These are phyloP conservation scores for Coemansia sp. DNA, from an alignment of 192 early-diverging fungal species.

Conservation along the genomic window DNA sequence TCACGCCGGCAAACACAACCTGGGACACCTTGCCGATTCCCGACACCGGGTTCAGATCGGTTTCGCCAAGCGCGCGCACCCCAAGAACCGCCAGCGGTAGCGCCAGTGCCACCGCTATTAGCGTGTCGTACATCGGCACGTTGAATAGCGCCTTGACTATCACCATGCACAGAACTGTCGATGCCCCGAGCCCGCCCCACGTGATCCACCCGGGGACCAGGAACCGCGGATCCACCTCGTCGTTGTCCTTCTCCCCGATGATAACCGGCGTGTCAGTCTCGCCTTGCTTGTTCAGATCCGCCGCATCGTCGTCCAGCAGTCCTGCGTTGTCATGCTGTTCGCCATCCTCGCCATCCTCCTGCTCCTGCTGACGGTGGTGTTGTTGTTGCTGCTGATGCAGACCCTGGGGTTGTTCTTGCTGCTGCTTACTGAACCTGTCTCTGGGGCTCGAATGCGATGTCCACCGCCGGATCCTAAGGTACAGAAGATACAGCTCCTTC, in stretches of 20 bases:
- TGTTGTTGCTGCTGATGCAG: neutral
- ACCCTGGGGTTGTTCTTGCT: neutral
- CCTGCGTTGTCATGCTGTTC: neutral
- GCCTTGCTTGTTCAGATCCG: slow-evolving; percentile 8
- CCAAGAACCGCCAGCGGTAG: slow-evolving; percentile 77
- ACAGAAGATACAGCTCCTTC: slow-evolving; percentile 35
- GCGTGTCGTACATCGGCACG: slow-evolving; percentile 65
- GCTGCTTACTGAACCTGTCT: neutral
- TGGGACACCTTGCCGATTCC: slow-evolving; percentile 86
- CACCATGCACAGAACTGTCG: slow-evolving; percentile 62
- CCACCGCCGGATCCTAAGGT: slow-evolving; percentile 7
- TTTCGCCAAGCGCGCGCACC: slow-evolving; percentile 79
- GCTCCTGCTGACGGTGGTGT: neutral
- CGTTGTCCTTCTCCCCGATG: neutral
- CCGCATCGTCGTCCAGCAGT: neutral
- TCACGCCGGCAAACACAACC: slow-evolving; percentile 76
- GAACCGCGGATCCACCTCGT: slow-evolving; percentile 47
- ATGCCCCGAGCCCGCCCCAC: slow-evolving; percentile 64
- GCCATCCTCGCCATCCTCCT: neutral
- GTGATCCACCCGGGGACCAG: slow-evolving; percentile 67
- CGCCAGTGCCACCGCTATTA: slow-evolving; percentile 71
- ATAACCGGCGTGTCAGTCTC: neutral
- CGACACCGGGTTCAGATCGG: slow-evolving; percentile 81
- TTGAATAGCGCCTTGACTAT: slow-evolving; percentile 69
- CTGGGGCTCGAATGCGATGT: neutral